A percentile compares a stretch with the other conserved stretches of the same genome.
These are phyloP conservation scores for Coemansia sp. DNA, from an alignment of 192 early-diverging fungal species.

Conservation along the genomic window DNA sequence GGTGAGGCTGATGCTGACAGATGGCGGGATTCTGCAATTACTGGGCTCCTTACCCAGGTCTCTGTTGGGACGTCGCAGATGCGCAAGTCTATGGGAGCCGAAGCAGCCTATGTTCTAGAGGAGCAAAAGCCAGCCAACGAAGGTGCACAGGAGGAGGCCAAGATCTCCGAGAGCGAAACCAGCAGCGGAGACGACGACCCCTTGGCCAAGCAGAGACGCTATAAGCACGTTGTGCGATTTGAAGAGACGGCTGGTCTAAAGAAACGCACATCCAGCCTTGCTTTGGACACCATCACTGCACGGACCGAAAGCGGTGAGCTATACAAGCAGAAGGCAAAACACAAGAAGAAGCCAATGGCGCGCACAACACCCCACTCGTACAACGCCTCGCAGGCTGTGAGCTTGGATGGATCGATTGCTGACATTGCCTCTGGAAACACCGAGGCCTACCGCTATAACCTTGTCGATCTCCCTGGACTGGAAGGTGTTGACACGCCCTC, in stretches of 20 bases:
- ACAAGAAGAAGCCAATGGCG: conserved; percentile 22
- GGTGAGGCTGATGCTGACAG: conserved; percentile 11
- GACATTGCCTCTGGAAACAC: conserved; percentile 31
- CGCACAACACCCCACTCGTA: conserved; percentile 29
- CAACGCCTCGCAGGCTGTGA: conserved; percentile 27
- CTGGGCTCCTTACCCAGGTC: conserved; percentile 34
- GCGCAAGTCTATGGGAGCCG: conserved; percentile 8
- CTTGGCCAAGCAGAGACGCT: neutral
- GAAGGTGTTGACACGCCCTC: conserved; percentile 19
- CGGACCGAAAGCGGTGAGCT: conserved; percentile 6
- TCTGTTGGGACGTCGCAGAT: conserved; percentile 25
- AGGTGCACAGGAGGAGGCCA: neutral
- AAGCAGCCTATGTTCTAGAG: neutral
- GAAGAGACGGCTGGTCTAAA: conserved; percentile 1
- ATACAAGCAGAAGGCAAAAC: neutral
- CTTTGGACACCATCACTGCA: conserved; percentile 36
- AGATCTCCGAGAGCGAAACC: neutral
- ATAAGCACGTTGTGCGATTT: conserved; percentile 22
- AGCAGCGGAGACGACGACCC: conserved; percentile 11
- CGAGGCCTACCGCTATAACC: conserved; percentile 10
- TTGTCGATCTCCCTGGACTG: conserved; percentile 24
- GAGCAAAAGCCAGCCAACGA: conserved; percentile 8
- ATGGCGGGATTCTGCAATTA: conserved; percentile 48
- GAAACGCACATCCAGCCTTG: conserved; percentile 34
- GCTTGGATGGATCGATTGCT: conserved; percentile 36